These are phyloP conservation scores for Fusarium nisikadoi DNA, from an alignment of 2,329 filamentous ascomycete species.

Conservation along the genomic window DNA sequence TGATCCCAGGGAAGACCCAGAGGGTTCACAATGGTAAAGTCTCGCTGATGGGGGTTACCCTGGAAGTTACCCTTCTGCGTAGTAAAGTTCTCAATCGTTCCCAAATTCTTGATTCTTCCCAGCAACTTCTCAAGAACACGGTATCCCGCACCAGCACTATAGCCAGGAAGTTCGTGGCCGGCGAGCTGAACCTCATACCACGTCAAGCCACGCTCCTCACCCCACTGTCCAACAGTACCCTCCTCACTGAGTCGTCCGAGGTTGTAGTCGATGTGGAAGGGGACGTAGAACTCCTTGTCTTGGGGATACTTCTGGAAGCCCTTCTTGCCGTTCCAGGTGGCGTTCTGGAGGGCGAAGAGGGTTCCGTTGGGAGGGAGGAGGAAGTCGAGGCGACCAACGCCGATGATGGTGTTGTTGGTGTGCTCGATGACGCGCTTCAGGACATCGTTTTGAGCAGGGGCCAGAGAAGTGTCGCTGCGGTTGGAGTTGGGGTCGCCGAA, in stretches of 20 bases:
- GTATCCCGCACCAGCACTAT: conserved; percentile 44
- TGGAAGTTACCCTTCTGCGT: conserved; percentile 39
- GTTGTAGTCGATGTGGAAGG: conserved; percentile 61
- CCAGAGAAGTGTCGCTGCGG: conserved; percentile 29
- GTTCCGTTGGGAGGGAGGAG: conserved; percentile 76
- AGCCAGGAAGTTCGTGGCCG: conserved; percentile 63
- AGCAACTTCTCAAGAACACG: conserved; percentile 45
- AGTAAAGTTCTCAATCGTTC: conserved; percentile 34
- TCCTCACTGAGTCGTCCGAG: conserved; percentile 63
- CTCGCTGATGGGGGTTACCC: neutral
- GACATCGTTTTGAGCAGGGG: conserved; percentile 34
- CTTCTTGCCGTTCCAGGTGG: conserved; percentile 77
- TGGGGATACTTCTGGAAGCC: conserved; percentile 68
- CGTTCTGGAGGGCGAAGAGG: conserved; percentile 78
- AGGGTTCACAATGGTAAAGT: neutral
- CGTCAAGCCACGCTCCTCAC: conserved; percentile 80
- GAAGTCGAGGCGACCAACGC: conserved; percentile 61
- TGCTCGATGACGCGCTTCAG: conserved; percentile 46
- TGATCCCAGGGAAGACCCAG: conserved; percentile 4
- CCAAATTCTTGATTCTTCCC: conserved; percentile 40
- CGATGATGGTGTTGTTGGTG: conserved; percentile 49
- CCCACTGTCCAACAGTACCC: conserved; percentile 75
- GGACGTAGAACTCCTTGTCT: conserved; percentile 72
- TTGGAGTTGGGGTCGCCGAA: conserved; percentile 32
- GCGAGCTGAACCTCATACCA: conserved; percentile 72